Conservation (phyloP, 495 filamentous ascomycete species). For the Xylaria nigripes region DNA sequence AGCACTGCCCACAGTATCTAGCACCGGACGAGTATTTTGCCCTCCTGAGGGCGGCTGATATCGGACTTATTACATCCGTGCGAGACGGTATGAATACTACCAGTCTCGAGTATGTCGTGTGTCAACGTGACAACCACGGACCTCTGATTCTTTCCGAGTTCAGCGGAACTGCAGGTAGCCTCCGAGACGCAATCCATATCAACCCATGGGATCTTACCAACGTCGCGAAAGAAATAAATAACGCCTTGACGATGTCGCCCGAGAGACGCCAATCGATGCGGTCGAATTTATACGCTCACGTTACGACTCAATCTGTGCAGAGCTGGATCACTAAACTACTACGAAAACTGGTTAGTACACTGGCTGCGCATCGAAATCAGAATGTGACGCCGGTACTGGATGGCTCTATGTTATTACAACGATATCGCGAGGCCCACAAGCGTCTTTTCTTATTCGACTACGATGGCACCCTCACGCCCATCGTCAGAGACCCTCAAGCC, state of each 20-base stretch:
- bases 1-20: conserved; percentile 88
- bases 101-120: conserved; percentile 85
- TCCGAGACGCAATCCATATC: conserved; percentile 80
- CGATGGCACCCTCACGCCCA: conserved; percentile 94
- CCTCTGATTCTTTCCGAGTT: conserved; percentile 93
- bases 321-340: conserved; percentile 73
- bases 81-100: conserved; percentile 97
- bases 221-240: conserved; percentile 70
- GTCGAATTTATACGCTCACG: conserved; percentile 66
- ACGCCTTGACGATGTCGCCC: conserved; percentile 63
- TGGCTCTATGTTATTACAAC: conserved; percentile 54
- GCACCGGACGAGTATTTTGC: conserved; percentile 84
- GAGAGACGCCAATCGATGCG: conserved; percentile 52
- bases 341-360: conserved; percentile 63
- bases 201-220: conserved; percentile 86
- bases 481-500: conserved; percentile 78
- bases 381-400: conserved; percentile 75
- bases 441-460: conserved; percentile 98
- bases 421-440: conserved; percentile 61
- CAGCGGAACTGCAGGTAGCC: conserved; percentile 81
- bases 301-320: conserved; percentile 73
- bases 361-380: conserved; percentile 66
- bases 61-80: conserved; percentile 85
- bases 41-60: conserved; percentile 74
- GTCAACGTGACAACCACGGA: conserved; percentile 73